Evolutionary conservation across 768 basidiomycete genomes (phyloP).

Genomic region (Solioccasus polychromus): DNA sequence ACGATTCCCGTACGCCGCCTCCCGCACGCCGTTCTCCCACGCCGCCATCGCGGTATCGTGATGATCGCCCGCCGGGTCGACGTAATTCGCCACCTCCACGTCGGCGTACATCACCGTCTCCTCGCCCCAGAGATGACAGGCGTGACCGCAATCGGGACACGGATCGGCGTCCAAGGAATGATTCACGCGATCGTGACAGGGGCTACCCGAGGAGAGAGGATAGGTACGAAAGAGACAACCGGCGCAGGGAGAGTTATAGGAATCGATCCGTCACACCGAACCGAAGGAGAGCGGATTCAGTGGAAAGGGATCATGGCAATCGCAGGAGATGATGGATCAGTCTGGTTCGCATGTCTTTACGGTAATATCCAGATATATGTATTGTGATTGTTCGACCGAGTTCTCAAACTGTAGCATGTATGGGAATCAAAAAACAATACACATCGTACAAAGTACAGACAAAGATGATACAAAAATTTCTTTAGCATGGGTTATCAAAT

Average conservation of each 20-base stretch:
- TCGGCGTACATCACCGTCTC: slow-evolving; percentile 22
- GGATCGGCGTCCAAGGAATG: slow-evolving; percentile 26
- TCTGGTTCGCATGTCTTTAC: too few species aligned
- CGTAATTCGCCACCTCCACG: slow-evolving; percentile 26
- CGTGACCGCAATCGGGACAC: slow-evolving; percentile 23
- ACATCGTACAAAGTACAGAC: slow-evolving; percentile 3
- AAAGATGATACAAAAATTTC: not conserved
- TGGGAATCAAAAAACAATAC: slow-evolving; percentile 6
- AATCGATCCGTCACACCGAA: slow-evolving; percentile 27
- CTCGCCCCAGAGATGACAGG: slow-evolving; percentile 19
- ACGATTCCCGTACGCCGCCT: slow-evolving; percentile 34
- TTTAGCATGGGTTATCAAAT: slow-evolving; percentile 1
- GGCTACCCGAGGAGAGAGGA: slow-evolving; percentile 19
- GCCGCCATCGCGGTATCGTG: slow-evolving; percentile 26
- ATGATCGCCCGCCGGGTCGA: slow-evolving; percentile 20
- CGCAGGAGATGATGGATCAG: slow-evolving; percentile 21
- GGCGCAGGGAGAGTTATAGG: slow-evolving; percentile 18
- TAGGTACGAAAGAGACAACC: slow-evolving; percentile 20
- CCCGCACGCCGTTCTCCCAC: slow-evolving; percentile 30
- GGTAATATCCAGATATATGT: too few species aligned
- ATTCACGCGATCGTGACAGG: slow-evolving; percentile 24
- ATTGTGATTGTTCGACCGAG: too few species aligned
- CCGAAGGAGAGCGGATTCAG: slow-evolving; percentile 19
- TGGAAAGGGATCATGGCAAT: slow-evolving; percentile 19
- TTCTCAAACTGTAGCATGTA: too few species aligned